phyloP scores from a whole-genome alignment of 495 filamentous ascomycete species.

The Lichina pygmaea region DNA sequence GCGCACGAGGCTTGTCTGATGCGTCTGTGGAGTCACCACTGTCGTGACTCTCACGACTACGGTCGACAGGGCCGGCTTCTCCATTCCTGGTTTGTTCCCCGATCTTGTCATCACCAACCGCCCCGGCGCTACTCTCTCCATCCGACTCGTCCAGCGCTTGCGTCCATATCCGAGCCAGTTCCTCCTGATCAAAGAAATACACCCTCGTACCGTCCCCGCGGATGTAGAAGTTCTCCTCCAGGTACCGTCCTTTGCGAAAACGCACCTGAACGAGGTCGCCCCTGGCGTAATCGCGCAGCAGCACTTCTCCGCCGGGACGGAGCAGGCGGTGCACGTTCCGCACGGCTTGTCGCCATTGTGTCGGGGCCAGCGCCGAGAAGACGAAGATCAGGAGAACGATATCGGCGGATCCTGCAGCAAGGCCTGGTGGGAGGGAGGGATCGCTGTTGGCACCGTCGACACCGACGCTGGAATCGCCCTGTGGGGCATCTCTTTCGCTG shows the following conservation, averaged over 20 bases:
- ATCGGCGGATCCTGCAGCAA: conserved; percentile 56
- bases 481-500: background rate
- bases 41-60: background rate
- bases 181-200: conserved; percentile 81
- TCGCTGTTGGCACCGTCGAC: conserved; percentile 5
- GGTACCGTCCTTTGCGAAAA: conserved; percentile 77
- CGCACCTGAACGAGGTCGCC: conserved; percentile 90
- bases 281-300: conserved; percentile 88
- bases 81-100: background rate
- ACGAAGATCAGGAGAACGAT: conserved; percentile 88
- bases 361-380: conserved; percentile 70
- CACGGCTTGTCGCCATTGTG: conserved; percentile 62
- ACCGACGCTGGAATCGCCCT: background rate
- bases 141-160: conserved; percentile 1
- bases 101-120: conserved; percentile 10
- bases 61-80: background rate
- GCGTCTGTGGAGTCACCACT: background rate
- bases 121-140: conserved; percentile 5
- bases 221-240: conserved; percentile 93
- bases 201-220: conserved; percentile 87
- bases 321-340: conserved; percentile 55
- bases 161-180: conserved; percentile 56
- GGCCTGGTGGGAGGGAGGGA: conserved; percentile 33
- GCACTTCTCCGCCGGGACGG: conserved; percentile 67
- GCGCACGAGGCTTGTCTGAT: too few relatives aligned